Evolutionary conservation across 1,284 basidiomycete species (phyloP).

Genomic region (Anthracocystis setariae): DNA sequence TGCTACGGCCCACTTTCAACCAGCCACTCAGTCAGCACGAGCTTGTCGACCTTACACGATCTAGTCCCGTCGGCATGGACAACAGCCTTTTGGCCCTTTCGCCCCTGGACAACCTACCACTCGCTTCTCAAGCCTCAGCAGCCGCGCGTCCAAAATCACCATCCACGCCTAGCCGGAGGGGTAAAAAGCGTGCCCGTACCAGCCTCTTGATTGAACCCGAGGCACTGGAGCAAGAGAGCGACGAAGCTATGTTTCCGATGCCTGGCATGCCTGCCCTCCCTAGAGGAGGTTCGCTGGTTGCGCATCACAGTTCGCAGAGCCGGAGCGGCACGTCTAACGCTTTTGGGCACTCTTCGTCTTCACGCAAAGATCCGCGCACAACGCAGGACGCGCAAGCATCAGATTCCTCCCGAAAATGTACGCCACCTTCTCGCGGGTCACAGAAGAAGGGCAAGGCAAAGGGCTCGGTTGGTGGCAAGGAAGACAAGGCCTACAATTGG

Average conservation of each 20-base stretch:
- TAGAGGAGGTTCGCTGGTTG: not conserved
- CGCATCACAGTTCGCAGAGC: not conserved
- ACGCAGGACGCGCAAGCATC: too few species aligned
- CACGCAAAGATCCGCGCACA: not conserved
- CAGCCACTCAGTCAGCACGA: not conserved
- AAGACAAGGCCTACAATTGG: slow-evolving; percentile 10
- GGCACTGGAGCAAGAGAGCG: slow-evolving; percentile 40
- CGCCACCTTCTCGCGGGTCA: not conserved
- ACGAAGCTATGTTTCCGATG: slow-evolving; percentile 46
- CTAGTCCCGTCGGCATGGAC: slow-evolving; percentile 4
- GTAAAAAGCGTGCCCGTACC: slow-evolving; percentile 10
- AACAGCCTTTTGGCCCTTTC: slow-evolving; percentile 4
- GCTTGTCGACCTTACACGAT: slow-evolving; percentile 14
- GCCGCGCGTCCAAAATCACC: slow-evolving; percentile 5
- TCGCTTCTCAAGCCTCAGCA: slow-evolving; percentile 11
- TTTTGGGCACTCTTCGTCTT: not conserved
- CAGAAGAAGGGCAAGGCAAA: not conserved
- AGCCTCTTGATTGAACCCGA: slow-evolving; percentile 32
- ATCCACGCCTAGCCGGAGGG: slow-evolving; percentile 4
- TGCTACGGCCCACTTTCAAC: slow-evolving; percentile 2
- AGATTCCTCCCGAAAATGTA: not conserved
- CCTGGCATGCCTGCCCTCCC: slow-evolving; percentile 18
- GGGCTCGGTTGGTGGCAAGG: not conserved
- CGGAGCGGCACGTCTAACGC: not conserved
- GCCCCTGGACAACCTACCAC: slow-evolving; percentile 4